Conservation (phyloP, 495 filamentous ascomycete species). For the Aspergillus panamensis region DNA sequence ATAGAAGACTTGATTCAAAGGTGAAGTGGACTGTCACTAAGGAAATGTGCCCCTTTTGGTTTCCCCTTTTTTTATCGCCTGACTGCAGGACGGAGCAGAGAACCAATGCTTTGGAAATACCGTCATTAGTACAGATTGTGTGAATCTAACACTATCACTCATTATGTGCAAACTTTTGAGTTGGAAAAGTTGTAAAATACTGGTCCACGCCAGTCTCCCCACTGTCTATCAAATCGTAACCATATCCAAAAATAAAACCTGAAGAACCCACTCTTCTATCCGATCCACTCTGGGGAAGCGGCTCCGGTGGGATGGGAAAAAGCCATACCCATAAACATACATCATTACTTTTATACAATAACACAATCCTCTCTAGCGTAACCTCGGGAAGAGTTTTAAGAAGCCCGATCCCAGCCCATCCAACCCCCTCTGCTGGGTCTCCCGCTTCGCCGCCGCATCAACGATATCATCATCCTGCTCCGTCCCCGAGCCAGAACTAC, state of each 20-base stretch:
- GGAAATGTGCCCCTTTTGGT: not conserved
- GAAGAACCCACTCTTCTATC: no score
- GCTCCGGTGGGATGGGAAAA: no score
- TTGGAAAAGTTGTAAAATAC: not conserved
- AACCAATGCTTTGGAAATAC: not conserved
- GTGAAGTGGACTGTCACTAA: slow-evolving; percentile 19
- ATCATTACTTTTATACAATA: not conserved
- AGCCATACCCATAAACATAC: no score
- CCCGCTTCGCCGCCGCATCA: slow-evolving; percentile 69
- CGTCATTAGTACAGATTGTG: not conserved
- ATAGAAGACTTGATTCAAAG: slow-evolving; percentile 24
- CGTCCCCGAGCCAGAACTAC: slow-evolving; percentile 1
- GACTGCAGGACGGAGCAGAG: not conserved
- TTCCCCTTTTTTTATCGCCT: not conserved
- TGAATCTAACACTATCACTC: not conserved
- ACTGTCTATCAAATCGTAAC: no score
- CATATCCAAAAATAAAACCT: no score
- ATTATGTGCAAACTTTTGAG: not conserved
- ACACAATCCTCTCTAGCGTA: not conserved
- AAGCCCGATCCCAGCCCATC: slow-evolving; percentile 45
- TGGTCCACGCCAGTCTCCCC: no score
- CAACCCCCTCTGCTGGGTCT: slow-evolving; percentile 65
- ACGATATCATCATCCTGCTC: slow-evolving; percentile 50
- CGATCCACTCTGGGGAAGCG: no score
- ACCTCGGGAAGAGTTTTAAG: slow-evolving; percentile 6